Percentiles rank a stretch among this genome's conserved stretches.
Conservation (phyloP, 768 basidiomycete species). For the Brasilioporus rufonigricans region DNA sequence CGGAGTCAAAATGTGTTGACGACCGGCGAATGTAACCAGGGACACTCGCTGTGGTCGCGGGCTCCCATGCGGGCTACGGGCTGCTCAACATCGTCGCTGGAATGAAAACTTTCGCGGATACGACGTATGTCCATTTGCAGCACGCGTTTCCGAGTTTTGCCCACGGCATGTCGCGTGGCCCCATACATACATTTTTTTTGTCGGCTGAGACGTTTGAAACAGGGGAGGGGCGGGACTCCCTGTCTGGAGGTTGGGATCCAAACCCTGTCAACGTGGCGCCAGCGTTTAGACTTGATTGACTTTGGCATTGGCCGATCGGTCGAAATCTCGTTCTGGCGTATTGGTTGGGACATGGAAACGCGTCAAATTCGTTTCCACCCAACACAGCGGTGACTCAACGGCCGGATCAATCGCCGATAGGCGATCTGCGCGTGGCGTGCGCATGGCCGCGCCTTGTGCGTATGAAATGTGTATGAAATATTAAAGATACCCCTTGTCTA, state of each 20-base stretch:
- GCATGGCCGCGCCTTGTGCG: background rate
- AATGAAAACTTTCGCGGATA: constrained; percentile 26
- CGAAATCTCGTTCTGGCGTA: background rate
- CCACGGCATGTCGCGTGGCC: constrained; percentile 19
- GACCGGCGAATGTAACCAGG: background rate
- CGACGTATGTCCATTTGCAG: constrained; percentile 5
- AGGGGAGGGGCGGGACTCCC: constrained; percentile 13
- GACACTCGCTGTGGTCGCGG: background rate
- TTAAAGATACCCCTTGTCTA: constrained; percentile 19
- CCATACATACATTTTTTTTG: background rate
- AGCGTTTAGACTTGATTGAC: constrained; percentile 24
- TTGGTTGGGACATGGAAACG: constrained; percentile 16
- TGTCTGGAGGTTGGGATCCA: constrained; percentile 7
- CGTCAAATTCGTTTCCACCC: constrained; percentile 18
- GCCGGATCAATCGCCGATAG: constrained; percentile 19
- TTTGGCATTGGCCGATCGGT: constrained; percentile 19
- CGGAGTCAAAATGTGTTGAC: background rate
- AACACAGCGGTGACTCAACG: background rate
- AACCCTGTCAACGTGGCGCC: constrained; percentile 20
- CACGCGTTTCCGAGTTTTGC: constrained; percentile 8
- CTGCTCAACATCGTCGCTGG: background rate
- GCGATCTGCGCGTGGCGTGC: constrained; percentile 11
- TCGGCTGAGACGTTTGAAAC: constrained; percentile 19
- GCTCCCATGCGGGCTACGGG: background rate
- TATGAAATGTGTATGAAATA: constrained; percentile 9